Base-by-base conservation (phyloP, 176 grass and related monocot genomes). In the Dactylis glomerata region DNA sequence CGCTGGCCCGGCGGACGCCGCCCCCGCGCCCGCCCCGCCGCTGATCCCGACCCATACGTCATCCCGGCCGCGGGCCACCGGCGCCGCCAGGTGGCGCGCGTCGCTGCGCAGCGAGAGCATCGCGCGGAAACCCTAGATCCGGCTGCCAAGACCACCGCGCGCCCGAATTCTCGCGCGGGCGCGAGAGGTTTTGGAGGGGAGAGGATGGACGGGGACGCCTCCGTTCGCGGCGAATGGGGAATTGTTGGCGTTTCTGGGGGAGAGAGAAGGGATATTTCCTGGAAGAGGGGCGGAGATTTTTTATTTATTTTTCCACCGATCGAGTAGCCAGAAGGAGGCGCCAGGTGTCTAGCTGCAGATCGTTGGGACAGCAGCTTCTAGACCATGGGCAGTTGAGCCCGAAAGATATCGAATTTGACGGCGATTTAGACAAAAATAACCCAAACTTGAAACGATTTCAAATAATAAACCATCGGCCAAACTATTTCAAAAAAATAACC, bases 91-190 rank as follows among this genome's bases (percentile, higher is more conserved):
- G 34, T 56, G 82, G 70, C 67, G 74, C 20, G 49, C 33, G 74
- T 63, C 82, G 70, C 16, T 65, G 14, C 78, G 82, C 37, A 76
- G 67, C 26, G 87, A 85, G 16, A 89, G 66, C 87, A 89, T 89
- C 30, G 37, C 26, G 36, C 20, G 51, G 20, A 73, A 89, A 80
- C 87, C 81, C 81, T 85, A 70, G 73, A 89, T 84, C 87, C 4
- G 62, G 63, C 42, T 24, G 57, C 86, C 73, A 22, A 75, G 85
- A 76, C 64, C 86, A 8, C 72, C 68, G 78, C 68, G 70, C 45
- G 63, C 27, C 74, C 33, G 75, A 24, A 40, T 58, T 24, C 51
- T 38, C 75, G 75, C 51, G 75, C 75, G 75, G 51, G 73, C 73
- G 73, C 73, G 73, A 52, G 45, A 77, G 33, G 75, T 77, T 77